These are phyloP conservation scores for Aspergillus sparsus DNA, from an alignment of 495 filamentous ascomycete species.

Conservation along the genomic window DNA sequence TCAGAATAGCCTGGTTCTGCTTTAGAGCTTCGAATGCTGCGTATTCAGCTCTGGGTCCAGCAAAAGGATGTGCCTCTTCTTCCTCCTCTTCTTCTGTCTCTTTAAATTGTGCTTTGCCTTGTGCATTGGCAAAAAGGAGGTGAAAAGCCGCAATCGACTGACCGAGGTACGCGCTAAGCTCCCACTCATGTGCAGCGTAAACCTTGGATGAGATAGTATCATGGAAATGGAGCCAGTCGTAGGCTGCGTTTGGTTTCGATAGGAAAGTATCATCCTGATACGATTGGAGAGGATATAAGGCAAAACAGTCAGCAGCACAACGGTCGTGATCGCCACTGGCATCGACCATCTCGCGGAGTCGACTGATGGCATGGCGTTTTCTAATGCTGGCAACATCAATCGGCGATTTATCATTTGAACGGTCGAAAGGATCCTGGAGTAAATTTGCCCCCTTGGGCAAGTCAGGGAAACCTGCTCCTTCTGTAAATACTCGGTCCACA, in stretches of 20 bases:
- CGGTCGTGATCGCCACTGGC: constrained; percentile 85
- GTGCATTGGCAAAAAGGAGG: constrained; percentile 72
- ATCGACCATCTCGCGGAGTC: constrained; percentile 86
- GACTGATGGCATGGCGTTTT: constrained; percentile 75
- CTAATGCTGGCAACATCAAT: constrained; percentile 68
- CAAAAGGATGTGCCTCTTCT: constrained; percentile 67
- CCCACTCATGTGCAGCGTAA: constrained; percentile 80
- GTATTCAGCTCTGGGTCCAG: constrained; percentile 77
- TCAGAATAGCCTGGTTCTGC: constrained; percentile 58
- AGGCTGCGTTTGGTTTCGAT: constrained; percentile 80
- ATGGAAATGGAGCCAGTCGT: constrained; percentile 95
- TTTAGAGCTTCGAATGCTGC: constrained; percentile 75
- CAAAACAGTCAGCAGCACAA: constrained; percentile 80
- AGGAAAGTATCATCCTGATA: constrained; percentile 93
- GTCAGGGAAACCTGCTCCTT: constrained; percentile 82
- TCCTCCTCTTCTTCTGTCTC: constrained; percentile 54
- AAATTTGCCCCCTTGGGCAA: constrained; percentile 36
- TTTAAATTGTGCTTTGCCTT: constrained; percentile 38
- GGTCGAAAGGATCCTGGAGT: constrained; percentile 38
- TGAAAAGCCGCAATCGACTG: constrained; percentile 88
- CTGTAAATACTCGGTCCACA: constrained; percentile 80
- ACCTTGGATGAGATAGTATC: constrained; percentile 76
- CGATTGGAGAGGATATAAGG: constrained; percentile 77
- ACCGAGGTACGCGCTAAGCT: constrained; percentile 79
- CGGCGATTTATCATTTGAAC: constrained; percentile 29